Percentiles rank a stretch among this genome's conserved stretches.
These are phyloP conservation scores for Trifolium repens DNA, from an alignment of 306 rosid species.

Conservation along the genomic window DNA sequence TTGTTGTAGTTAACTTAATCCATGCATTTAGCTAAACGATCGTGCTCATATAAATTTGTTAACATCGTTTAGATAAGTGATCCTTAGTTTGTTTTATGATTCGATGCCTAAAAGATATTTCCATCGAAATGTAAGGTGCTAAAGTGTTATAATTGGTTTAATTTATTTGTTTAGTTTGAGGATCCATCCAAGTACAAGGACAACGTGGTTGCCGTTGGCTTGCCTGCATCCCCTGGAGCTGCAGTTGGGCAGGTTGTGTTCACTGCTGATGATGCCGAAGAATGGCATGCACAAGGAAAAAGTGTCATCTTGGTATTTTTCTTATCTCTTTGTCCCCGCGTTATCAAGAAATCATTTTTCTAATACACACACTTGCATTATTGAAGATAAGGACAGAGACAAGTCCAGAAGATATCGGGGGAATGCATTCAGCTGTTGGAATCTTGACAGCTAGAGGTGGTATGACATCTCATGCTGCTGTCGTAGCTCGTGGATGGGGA, in stretches of 20 bases:
- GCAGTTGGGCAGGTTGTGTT: slow-evolving; percentile 94
- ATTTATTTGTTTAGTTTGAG: slow-evolving; percentile 71
- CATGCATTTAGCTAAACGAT: background rate
- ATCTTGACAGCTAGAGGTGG: slow-evolving; percentile 98
- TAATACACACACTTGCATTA: slow-evolving; percentile 12
- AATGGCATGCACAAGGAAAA: slow-evolving; percentile 97
- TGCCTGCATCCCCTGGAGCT: slow-evolving; percentile 99
- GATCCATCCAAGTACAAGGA: slow-evolving; percentile 81
- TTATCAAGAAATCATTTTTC: background rate
- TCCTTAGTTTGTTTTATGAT: no score
- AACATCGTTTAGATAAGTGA: no score
- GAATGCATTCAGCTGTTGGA: slow-evolving; percentile 97
- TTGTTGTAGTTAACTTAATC: slow-evolving; percentile 13
- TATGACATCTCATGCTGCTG: slow-evolving; percentile 99
- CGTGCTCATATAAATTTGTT: no score
- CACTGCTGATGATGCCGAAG: slow-evolving; percentile 83
- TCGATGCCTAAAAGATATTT: no score
- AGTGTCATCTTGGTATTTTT: slow-evolving; percentile 68
- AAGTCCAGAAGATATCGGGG: slow-evolving; percentile 99
- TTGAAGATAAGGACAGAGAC: slow-evolving; percentile 93
- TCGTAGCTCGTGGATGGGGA: slow-evolving; percentile 99
- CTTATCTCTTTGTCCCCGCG: background rate
- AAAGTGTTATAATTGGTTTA: slow-evolving; percentile 30
- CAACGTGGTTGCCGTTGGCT: slow-evolving; percentile 75
- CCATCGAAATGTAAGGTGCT: slow-evolving; percentile 7